Conservation (phyloP, 768 basidiomycete genomes). For the Leccinum imitatum region DNA sequence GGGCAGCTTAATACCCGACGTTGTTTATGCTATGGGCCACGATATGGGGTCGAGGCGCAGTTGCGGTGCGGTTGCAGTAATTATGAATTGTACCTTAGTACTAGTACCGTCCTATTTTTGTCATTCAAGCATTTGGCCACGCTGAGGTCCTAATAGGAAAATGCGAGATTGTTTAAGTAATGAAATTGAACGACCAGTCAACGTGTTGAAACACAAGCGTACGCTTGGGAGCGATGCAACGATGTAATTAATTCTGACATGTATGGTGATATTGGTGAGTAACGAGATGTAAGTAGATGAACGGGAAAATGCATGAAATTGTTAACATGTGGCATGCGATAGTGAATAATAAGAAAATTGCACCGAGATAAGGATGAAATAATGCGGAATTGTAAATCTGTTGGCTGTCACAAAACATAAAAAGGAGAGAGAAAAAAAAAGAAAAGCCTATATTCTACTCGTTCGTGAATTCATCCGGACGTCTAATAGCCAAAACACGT, state of each 20-base stretch:
- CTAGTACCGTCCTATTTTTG: conserved; percentile 8
- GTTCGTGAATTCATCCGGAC: conserved; percentile 10
- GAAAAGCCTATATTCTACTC: conserved; percentile 1
- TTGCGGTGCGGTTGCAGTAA: conserved; percentile 5
- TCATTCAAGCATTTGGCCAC: neutral
- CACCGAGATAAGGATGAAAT: neutral
- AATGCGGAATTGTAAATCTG: neutral
- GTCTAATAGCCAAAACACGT: conserved; percentile 28
- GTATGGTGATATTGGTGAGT: conserved; percentile 1
- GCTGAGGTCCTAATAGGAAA: neutral
- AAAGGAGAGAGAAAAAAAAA: neutral
- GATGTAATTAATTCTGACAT: neutral
- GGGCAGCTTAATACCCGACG: conserved; percentile 11
- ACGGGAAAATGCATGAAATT: neutral
- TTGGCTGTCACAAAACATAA: neutral
- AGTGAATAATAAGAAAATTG: neutral
- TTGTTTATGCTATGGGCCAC: neutral
- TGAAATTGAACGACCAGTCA: neutral
- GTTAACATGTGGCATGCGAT: neutral
- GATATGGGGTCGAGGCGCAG: neutral
- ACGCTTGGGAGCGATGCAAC: neutral
- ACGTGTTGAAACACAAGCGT: neutral
- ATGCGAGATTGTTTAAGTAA: neutral
- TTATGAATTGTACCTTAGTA: conserved; percentile 25
- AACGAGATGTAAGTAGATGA: neutral